Base-by-base conservation (phyloP, 2,329 filamentous ascomycete genomes). In the Sclerotinia subarctica region DNA sequence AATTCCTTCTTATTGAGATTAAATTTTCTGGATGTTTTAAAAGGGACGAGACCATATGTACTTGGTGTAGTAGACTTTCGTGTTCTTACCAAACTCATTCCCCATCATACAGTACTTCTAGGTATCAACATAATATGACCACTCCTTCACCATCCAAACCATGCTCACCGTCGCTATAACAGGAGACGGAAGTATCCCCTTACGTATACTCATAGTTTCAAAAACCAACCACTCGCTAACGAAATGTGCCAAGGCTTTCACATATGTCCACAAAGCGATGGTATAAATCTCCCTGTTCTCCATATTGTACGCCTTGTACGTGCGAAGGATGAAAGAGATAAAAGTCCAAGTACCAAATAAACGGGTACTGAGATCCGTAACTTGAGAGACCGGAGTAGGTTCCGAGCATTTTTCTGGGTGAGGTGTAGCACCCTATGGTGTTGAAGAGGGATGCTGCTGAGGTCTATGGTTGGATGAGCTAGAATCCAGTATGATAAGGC, bases 311-410 rank as follows among this genome's bases (percentile, higher is more conserved):
- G 88, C 88, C 2, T 86, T 87, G 73, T 89, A 89, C 65, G 88
- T 77, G 42, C 88, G 81, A 21, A 90, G 79, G 51, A 90, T 78
- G 38, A 82, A 80, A 26, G 85, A 83, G 57, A 90, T 79, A 59
- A 88, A 81, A 0, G 88, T 90, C 88, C 88, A 91, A 56, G 88
- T 90, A 56, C 87, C 88, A 74, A 90, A 91, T 6, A 86, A 87
- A 71, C 88, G 85, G 74, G 90, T 90, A 7, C 86, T 87, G 95
- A 97, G 80, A 96, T 29, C 6, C 3, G 38, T 57, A 47, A n/a
- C 26, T n/a, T 35, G 24, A 26, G 26, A 19, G 29, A 21, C 29
- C 29, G 15, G 46, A 21, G 21, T 21, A 53, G 1, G 4, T 26
- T 24, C 21, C 17, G 8, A 21, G 7, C 24, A 35, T 53, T 24